A percentile compares a stretch with the other conserved stretches of the same genome.
Conservation (phyloP, 352 stramenopile genomes). For the Phytophthora gonapodyides region DNA sequence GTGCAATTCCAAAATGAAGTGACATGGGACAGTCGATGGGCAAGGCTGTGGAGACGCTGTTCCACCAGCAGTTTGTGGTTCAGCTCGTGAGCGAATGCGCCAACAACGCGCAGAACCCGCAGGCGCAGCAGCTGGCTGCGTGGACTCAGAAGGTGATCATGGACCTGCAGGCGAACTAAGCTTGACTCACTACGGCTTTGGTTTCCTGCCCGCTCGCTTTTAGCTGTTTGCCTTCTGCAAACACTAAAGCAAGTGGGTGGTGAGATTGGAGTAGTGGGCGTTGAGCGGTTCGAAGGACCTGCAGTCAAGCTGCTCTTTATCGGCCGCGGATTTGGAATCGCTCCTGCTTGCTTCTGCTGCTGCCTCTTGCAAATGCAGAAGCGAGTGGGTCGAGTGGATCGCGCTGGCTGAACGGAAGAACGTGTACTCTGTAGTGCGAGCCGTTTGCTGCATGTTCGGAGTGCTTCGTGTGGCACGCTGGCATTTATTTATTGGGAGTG, state of each 20-base stretch:
- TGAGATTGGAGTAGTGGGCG: constrained; percentile 12
- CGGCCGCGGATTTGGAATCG: constrained; percentile 17
- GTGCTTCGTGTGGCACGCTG: constrained; percentile 33
- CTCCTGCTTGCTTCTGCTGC: constrained; percentile 19
- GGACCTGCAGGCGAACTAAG: constrained; percentile 65
- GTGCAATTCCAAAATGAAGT: constrained; percentile 44
- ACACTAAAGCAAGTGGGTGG: constrained; percentile 6
- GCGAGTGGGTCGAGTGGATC: constrained; percentile 14
- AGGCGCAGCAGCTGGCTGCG: constrained; percentile 69
- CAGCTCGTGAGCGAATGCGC: constrained; percentile 77
- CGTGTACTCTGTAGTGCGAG: constrained; percentile 12
- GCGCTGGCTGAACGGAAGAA: constrained; percentile 12
- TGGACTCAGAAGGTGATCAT: constrained; percentile 83
- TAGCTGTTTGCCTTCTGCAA: constrained; percentile 43
- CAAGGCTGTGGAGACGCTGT: constrained; percentile 60
- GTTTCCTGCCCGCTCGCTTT: constrained; percentile 14
- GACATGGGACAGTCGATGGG: constrained; percentile 85
- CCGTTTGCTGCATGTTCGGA: constrained; percentile 34
- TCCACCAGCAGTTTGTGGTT: constrained; percentile 73
- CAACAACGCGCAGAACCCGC: constrained; percentile 61
- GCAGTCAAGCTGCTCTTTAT: constrained; percentile 34
- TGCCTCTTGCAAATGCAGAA: constrained; percentile 40
- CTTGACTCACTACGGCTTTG: constrained; percentile 13
- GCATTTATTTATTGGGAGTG: constrained; percentile 40
- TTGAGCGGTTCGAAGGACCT: constrained; percentile 34